Base-by-base conservation (phyloP, 2,329 filamentous ascomycete species). In the Pseudogymnoascus sp. region DNA sequence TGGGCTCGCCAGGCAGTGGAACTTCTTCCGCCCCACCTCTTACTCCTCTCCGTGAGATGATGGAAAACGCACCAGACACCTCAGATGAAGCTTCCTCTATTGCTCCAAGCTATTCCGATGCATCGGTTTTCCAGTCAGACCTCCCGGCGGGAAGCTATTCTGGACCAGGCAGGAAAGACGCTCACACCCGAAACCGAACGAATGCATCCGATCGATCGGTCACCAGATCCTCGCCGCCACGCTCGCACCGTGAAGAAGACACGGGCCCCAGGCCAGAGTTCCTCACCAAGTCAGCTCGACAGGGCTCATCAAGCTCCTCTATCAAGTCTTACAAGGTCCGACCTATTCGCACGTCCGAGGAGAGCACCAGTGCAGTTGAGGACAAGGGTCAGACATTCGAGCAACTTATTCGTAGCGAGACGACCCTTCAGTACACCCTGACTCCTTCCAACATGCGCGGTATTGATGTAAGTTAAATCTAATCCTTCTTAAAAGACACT, bases 401-500 rank as follows among this genome's bases (percentile, higher is more conserved):
- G 71, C 83, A 92, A 69, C 80, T 93, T 61, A 93, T 95, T 67
- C 85, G 90, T 64, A 92, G 90, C 74, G 88, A 92, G 69, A 85
- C 92, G 72, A 93, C 90, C 1, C 87, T 93, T 48, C 90, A 90
- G 70, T 93, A 89, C 73, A 93, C 90, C 1, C 79, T 93, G 28
- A 95, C 90, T 0, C 90, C 90, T 0, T 86, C 90, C 72, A 90
- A 83, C 69, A 90, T 93, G 83, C 87, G 89, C 66, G 84, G 90
- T 68, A 86, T 90, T 70, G 86, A 90, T 75, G 88, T 90, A 78
- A 77, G 84, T 79, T n/a, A 6, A 19, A 37, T 36, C 13, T 23
- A 28, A 8, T 1, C 14, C 19, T 14, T n/a, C 25, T n/a, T n/a
- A 23, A 19, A 37, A 8, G n/a, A 19, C 19, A 19, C 13, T 19